These are phyloP conservation scores for Starmerella potacharoeniae DNA, from an alignment of 805 yeast genomes.

Conservation along the genomic window DNA sequence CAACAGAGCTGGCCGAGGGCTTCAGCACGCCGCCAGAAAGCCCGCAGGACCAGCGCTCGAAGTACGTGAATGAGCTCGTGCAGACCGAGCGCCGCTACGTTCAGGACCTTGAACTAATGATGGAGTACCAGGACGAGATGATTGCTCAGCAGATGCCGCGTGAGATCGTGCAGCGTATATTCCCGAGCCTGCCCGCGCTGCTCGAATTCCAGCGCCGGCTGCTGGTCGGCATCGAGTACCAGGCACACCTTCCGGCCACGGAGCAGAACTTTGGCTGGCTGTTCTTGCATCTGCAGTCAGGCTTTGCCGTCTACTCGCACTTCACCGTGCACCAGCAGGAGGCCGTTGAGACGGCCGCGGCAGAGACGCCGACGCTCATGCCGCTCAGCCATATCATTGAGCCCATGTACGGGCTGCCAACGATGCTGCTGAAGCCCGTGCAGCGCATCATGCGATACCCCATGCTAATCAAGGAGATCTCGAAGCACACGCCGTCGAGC, in stretches of 20 bases:
- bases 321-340: slow-evolving; percentile 87
- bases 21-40: background rate
- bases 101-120: slow-evolving; percentile 71
- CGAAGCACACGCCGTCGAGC: slow-evolving; percentile 47
- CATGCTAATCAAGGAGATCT: slow-evolving; percentile 54
- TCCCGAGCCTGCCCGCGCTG: slow-evolving; percentile 74
- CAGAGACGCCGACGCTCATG: slow-evolving; percentile 45
- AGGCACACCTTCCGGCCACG: slow-evolving; percentile 41
- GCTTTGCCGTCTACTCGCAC: slow-evolving; percentile 81
- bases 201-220: slow-evolving; percentile 89
- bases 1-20: background rate
- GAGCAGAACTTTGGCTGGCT: slow-evolving; percentile 82
- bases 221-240: slow-evolving; percentile 78
- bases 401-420: slow-evolving; percentile 80
- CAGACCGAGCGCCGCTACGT: slow-evolving; percentile 90
- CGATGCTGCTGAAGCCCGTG: slow-evolving; percentile 83
- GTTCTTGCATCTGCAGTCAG: slow-evolving; percentile 73
- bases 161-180: slow-evolving; percentile 68
- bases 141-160: slow-evolving; percentile 56
- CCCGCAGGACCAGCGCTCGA: slow-evolving; percentile 41
- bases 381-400: slow-evolving; percentile 52
- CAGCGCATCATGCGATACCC: slow-evolving; percentile 97
- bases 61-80: slow-evolving; percentile 72
- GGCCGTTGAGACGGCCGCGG: slow-evolving; percentile 66
- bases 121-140: slow-evolving; percentile 56